Percentiles rank a stretch among this genome's conserved stretches.
Conservation (phyloP, 441 rosid genomes). For the Flueggea neowawraea region DNA sequence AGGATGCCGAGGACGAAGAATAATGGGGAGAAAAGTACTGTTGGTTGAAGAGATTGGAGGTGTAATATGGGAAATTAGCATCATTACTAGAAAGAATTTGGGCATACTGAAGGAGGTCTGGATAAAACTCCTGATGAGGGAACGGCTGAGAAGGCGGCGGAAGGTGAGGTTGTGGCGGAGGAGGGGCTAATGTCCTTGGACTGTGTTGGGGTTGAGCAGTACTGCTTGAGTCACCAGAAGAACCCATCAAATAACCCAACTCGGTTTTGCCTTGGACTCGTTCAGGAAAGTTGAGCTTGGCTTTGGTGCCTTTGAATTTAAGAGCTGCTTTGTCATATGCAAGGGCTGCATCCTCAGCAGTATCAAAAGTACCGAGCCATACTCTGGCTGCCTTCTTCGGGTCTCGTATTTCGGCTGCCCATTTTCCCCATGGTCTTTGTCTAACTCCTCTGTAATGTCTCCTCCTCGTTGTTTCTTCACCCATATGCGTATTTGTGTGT, state of each 20-base stretch:
- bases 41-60: constrained; percentile 55
- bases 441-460: constrained; percentile 94
- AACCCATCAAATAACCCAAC: constrained; percentile 23
- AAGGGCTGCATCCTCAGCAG: constrained; percentile 92
- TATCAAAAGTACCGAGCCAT: constrained; percentile 96
- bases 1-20: constrained; percentile 30
- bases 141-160: constrained; percentile 24
- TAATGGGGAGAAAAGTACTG: constrained; percentile 30
- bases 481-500: not conserved
- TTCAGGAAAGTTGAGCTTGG: constrained; percentile 61
- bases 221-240: constrained; percentile 12
- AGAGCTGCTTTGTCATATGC: constrained; percentile 79
- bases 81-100: constrained; percentile 70
- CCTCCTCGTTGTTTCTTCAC: constrained; percentile 47
- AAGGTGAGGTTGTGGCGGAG: constrained; percentile 15
- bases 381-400: constrained; percentile 96
- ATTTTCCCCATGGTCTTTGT: constrained; percentile 99
- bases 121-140: constrained; percentile 38
- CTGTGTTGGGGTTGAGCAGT: constrained; percentile 13
- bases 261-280: constrained; percentile 59
- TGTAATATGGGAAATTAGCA: constrained; percentile 47
- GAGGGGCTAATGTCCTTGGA: constrained; percentile 16
- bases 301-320: constrained; percentile 59
- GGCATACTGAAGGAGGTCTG: constrained; percentile 68
- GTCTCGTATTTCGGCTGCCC: constrained; percentile 98